Base-by-base conservation (phyloP, 2,329 filamentous ascomycete genomes). In the Aspergillus floridensis region DNA sequence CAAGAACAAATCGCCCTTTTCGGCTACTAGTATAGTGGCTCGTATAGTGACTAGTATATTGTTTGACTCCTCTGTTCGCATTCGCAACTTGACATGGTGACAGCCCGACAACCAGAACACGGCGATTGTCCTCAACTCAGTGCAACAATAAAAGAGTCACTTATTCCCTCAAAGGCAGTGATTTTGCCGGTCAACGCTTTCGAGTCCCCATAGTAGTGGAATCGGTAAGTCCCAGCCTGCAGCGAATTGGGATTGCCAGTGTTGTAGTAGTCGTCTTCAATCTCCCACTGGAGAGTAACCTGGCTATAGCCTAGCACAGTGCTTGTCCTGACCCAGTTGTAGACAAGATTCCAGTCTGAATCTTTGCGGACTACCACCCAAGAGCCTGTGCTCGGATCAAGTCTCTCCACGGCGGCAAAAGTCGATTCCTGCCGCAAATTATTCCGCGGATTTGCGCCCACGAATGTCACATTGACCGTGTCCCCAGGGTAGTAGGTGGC, bases 361-460 rank as follows among this genome's bases (percentile, higher is more conserved):
- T 97, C 93, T 60, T 87, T 85, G 16, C 86, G 82, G 2, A 95
- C 84, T 46, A 79, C 81, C 7, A 74, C 77, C 93, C 93, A 97
- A 0, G 54, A 68, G 14, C 71, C 78, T 29, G 66, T 76, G 57
- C 71, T 69, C 44, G 67, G 64, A 35, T 81, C 72, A 51, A 85
- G 80, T 69, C 80, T 80, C 78, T 97, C 92, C 0, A 97, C 84
- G 0, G 89, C 85, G 0, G 88, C 88, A 74, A 87, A 97, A 0
- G 92, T 96, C 2, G 81, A 82, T 68, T 91, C 93, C 2, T 91
- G 85, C 2, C 87, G 85, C 31, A 97, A 84, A 64, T 96, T 90
- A 73, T 97, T 97, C 31, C 93, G 85, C 16, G 93, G 93, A 69
- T 96, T 96, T 1, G 93, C 93, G 16, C 88, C 93, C 2, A 93